A percentile compares a stretch with the other conserved stretches of the same genome.
Evolutionary conservation across 176 grass and related monocot genomes (phyloP).

Genomic region (Bothriochloa decipiens): DNA sequence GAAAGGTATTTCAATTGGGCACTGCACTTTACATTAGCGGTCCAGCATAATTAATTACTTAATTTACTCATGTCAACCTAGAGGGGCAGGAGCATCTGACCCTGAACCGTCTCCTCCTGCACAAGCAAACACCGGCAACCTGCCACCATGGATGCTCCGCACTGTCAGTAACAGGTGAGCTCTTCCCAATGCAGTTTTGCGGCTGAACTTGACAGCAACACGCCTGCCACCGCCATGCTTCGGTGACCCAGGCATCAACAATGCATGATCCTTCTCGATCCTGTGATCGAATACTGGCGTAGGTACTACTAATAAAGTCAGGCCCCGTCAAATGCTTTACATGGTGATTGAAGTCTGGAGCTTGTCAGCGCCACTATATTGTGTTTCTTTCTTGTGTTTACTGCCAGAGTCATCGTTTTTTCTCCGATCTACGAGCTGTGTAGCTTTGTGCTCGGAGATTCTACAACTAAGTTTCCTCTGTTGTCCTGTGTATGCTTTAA

Average conservation of each 20-base stretch:
- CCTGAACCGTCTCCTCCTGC: conserved; percentile 7
- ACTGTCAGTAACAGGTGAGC: conserved; percentile 34
- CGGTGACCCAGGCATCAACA: neutral
- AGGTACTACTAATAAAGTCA: conserved; percentile 44
- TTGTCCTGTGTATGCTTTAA: conserved; percentile 32
- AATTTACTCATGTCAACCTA: conserved; percentile 25
- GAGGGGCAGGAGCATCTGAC: conserved; percentile 28
- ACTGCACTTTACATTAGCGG: conserved; percentile 4
- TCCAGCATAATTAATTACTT: neutral
- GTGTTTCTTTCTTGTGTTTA: neutral
- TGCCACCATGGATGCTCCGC: conserved; percentile 64
- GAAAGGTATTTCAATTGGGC: neutral
- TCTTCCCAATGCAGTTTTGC: neutral
- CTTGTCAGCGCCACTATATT: neutral
- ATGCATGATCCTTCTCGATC: conserved; percentile 8
- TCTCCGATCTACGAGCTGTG: conserved; percentile 18
- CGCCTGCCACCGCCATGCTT: neutral
- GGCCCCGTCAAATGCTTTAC: conserved; percentile 19
- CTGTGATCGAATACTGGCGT: neutral
- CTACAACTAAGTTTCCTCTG: conserved; percentile 12
- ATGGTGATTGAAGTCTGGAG: conserved; percentile 19
- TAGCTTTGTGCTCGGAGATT: conserved; percentile 25
- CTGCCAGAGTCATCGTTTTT: conserved; percentile 1
- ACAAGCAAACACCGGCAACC: conserved; percentile 37
- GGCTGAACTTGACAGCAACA: neutral